These are phyloP conservation scores for Podosphaera aphanis DNA, from an alignment of 2,329 filamentous ascomycete genomes.

Conservation along the genomic window DNA sequence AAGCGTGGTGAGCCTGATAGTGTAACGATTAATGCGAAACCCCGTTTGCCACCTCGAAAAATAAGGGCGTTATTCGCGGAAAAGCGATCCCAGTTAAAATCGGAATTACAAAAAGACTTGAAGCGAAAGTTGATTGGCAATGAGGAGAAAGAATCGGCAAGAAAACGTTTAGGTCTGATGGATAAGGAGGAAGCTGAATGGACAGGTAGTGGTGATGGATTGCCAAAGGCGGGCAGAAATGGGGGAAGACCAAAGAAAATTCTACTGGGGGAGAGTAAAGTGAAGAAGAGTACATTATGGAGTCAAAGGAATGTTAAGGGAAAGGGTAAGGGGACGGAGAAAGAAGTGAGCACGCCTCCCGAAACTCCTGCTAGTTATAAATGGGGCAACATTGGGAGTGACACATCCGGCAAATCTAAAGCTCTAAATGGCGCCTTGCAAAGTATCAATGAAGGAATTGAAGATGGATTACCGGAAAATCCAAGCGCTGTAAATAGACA, in stretches of 20 bases:
- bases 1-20: constrained; percentile 39
- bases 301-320: constrained; percentile 1
- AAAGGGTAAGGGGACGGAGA: not conserved
- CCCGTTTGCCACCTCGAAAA: constrained; percentile 10
- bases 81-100: constrained; percentile 7
- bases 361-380: not conserved
- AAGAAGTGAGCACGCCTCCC: not conserved
- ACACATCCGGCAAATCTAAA: not conserved
- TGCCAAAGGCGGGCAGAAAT: not conserved
- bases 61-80: constrained; percentile 8
- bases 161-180: constrained; percentile 7
- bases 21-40: constrained; percentile 33
- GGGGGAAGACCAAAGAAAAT: constrained; percentile 1
- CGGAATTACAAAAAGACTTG: constrained; percentile 5
- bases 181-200: constrained; percentile 5
- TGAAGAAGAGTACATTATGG: not conserved
- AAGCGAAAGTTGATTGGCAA: constrained; percentile 1
- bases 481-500: not conserved
- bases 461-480: not conserved
- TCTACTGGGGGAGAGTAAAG: not conserved
- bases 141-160: constrained; percentile 3
- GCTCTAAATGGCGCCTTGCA: not conserved
- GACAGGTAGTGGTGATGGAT: not conserved
- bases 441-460: not conserved
- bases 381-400: not conserved